These are phyloP conservation scores for Auricularia sp. DNA, from an alignment of 768 basidiomycete species.

Conservation along the genomic window DNA sequence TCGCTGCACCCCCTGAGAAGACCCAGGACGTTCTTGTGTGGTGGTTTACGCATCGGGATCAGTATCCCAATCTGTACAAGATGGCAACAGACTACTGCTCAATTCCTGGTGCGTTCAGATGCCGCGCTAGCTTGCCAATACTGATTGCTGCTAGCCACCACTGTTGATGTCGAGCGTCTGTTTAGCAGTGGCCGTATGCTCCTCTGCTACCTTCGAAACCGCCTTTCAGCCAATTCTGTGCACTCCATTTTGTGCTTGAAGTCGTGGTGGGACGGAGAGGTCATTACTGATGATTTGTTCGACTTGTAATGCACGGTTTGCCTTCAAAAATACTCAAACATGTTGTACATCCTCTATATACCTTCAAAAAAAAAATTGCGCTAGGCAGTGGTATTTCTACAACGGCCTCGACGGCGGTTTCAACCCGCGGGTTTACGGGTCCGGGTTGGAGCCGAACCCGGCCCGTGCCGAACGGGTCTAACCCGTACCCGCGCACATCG, in stretches of 20 bases:
- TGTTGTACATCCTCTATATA: too few species aligned
- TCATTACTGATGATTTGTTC: too few species aligned
- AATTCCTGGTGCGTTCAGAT: slow-evolving; percentile 17
- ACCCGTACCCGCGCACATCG: too few species aligned
- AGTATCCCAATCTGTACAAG: slow-evolving; percentile 17
- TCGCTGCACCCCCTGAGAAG: slow-evolving; percentile 17
- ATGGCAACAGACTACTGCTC: slow-evolving; percentile 8
- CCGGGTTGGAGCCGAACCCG: too few species aligned
- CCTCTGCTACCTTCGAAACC: slow-evolving; percentile 18
- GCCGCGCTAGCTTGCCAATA: not conserved
- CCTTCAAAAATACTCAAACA: too few species aligned
- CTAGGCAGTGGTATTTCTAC: too few species aligned
- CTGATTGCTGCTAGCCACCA: slow-evolving; percentile 16
- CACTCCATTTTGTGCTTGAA: not conserved
- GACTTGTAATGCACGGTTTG: too few species aligned
- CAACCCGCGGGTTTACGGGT: too few species aligned
- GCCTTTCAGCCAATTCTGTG: slow-evolving; percentile 14
- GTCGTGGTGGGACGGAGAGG: not conserved
- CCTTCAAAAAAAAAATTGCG: too few species aligned
- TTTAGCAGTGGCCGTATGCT: slow-evolving; percentile 23
- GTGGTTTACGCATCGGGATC: slow-evolving; percentile 16
- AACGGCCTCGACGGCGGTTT: too few species aligned
- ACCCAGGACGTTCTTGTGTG: slow-evolving; percentile 17
- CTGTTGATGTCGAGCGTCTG: slow-evolving; percentile 19
- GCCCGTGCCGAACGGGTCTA: too few species aligned